Evolutionary conservation across 2,329 filamentous ascomycete genomes (phyloP), one percentile per base, ranked within the genome.

Genomic region (Fusarium temperatum): DNA sequence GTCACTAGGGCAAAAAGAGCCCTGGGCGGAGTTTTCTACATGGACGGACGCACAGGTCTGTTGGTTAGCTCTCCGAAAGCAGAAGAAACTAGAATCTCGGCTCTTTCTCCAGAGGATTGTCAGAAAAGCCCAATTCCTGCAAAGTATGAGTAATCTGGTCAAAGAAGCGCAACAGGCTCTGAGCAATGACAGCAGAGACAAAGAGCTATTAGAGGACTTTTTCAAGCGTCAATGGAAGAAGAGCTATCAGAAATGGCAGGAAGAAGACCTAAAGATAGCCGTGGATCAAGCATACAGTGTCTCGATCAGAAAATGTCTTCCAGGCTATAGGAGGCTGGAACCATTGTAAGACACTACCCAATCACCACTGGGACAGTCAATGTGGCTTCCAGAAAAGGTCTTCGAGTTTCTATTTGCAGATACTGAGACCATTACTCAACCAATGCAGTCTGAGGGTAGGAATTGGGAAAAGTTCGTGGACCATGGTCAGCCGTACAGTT

Each of bases 1-100:
- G 0, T 14, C 47, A 0, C 3, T 30, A 2, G 6, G 17, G 4
- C 6, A 6, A 9, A 8, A 15, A 22, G 5, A 24, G 24, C 0
- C 3, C 6, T 44, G 61, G 61, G 26, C 13, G 1, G 8, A 26
- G 6, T 10, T 62, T 9, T 2, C 12, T 6, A 18, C n/a, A 1
- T 62, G 61, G 61, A 22, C 39, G 17, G 17, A 17, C 0, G 3
- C 13, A 3, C 42, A 48, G 1, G 17, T 22, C 9, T 50, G 55
- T 8, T 63, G 61, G 61, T 6, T 39, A 6, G 4, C 13, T 35
- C 42, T 50, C 1, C 8, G 17, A 20, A 8, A 36, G 5, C 55
- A 62, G 2, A 24, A 12, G 17, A 41, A 10, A 14, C 9, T 61
- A 3, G 36, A 50, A 24, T 22, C 42, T 5, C 55, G 8, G 2